These are phyloP conservation scores for Tetrahymena thermophila DNA, from an alignment of 73 alveolate species.

Conservation along the genomic window DNA sequence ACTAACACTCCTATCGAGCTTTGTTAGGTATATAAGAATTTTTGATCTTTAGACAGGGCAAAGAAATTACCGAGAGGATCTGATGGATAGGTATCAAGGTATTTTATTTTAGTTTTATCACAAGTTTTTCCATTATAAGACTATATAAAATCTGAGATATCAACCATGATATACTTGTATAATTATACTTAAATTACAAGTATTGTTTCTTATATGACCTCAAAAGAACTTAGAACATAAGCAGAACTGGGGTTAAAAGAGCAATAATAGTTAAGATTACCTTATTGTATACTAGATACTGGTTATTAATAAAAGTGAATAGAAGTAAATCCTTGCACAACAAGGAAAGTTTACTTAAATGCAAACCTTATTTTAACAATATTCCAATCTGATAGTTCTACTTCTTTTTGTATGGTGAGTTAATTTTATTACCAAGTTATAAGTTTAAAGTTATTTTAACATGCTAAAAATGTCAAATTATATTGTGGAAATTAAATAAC, in stretches of 20 bases:
- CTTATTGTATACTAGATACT: background rate
- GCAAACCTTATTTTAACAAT: background rate
- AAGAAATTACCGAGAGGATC: background rate
- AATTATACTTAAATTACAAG: background rate
- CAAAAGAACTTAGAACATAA: background rate
- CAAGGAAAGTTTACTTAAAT: background rate
- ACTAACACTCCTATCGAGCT: background rate
- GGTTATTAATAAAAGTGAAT: background rate
- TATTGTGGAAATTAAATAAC: background rate
- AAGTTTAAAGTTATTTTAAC: background rate
- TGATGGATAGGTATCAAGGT: background rate
- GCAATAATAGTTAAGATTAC: background rate
- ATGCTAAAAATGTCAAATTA: background rate
- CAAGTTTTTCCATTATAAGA: background rate
- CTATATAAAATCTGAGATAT: background rate
- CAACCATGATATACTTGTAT: background rate
- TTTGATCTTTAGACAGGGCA: background rate
- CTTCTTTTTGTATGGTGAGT: background rate
- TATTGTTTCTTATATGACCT: background rate
- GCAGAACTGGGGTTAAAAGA: background rate
- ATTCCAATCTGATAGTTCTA: background rate
- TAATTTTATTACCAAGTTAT: background rate
- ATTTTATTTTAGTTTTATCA: background rate
- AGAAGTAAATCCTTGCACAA: background rate
- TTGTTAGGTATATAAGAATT: background rate